Evolutionary conservation across 139 green algal genomes (phyloP).

Genomic region (Coelastrella sp.): DNA sequence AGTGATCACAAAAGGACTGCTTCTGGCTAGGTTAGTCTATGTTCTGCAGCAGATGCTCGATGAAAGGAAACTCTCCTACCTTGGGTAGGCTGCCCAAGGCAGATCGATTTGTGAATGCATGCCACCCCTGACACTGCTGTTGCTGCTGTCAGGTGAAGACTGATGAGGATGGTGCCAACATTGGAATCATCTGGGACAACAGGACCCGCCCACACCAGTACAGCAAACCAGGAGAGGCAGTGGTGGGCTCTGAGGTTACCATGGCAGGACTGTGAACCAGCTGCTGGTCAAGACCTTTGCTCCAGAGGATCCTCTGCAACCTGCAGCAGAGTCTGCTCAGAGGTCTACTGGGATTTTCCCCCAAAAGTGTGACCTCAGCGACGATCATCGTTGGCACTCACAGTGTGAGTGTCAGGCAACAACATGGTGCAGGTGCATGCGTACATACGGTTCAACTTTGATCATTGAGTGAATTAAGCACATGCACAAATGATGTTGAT

Average conservation of each 20-base stretch:
- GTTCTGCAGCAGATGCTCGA: background rate
- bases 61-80: background rate
- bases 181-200: conserved; percentile 1
- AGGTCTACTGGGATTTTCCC: too few species aligned
- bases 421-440: too few species aligned
- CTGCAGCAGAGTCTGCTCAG: too few species aligned
- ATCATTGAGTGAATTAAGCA: too few species aligned
- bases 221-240: conserved; percentile 37
- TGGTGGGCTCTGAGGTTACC: background rate
- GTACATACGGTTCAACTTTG: too few species aligned
- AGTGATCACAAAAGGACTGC: background rate
- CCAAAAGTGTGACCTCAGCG: too few species aligned
- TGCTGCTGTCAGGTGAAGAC: conserved; percentile 18
- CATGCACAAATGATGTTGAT: too few species aligned
- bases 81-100: background rate
- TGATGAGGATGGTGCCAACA: background rate
- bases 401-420: too few species aligned
- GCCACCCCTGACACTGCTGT: background rate
- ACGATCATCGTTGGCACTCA: too few species aligned
- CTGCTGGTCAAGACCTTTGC: background rate
- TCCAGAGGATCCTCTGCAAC: too few species aligned
- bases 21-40: too few species aligned
- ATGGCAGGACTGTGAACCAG: background rate
- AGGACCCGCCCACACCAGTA: conserved; percentile 36
- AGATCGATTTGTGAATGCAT: background rate